Base-by-base conservation (phyloP, 192 early-diverging fungal species). In the Rhizophlyctis rosea region DNA sequence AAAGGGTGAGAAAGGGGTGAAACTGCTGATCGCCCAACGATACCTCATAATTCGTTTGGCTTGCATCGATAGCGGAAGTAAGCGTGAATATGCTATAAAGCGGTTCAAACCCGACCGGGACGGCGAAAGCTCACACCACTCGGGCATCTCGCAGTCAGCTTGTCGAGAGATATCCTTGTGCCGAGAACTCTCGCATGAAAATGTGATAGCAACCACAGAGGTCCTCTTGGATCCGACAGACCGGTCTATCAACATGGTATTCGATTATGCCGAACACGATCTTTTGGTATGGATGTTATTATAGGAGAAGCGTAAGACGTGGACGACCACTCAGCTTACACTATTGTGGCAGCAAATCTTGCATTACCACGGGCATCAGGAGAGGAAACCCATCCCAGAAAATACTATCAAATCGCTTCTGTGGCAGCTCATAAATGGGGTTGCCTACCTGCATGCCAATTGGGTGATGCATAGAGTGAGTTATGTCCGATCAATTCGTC, bases 251-350 rank as follows among this genome's bases (percentile, higher is more conserved):
- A 87, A 90, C 57, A 96, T 98, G 92, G 88, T 98, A 34, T 91
- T 98, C 83, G 95, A 96, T 44, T 98, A 94, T 69, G 92, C 95
- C 3, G 95, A 98, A 67, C 90, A 96, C 71, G 95, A 98, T 72
- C 81, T 92, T 51, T 68, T 91, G 67, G 87, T 90, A 80, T 59
- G 69, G 47, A 51, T 27, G 53, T 39, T 23, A n/a, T n/a, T 61
- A 27, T 9, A 59, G 4, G 18, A 31, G 2, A 0, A 25, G 31
- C 21, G 29, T 23, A 32, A 23, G 13, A 18, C 34, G 44, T 66
- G 29, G 3, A 14, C 11, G 36, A 21, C 14, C 13, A 3, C 5
- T 31, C 23, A 50, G 29, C 28, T 39, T 30, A 24, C 53, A 11
- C 25, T 47, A 14, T 57, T 51, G 5, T 21, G 28, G 2, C 68